phyloP scores from a whole-genome alignment of 1,139 yeast species.

The Pichia sp. region DNA sequence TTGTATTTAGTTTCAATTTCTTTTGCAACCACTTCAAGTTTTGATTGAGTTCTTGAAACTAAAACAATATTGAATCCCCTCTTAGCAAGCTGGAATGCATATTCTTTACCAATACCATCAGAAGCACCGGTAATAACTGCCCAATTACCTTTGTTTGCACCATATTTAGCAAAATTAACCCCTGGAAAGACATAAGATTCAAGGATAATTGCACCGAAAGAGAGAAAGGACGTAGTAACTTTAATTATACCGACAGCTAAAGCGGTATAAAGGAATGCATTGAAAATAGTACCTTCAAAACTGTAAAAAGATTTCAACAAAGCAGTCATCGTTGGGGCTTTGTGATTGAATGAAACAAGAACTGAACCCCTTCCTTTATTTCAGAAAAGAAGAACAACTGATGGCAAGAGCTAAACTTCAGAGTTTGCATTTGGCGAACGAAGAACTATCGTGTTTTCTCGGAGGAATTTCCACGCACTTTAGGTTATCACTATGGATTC shows the following conservation, averaged over 20 bases:
- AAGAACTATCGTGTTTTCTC: too few species aligned
- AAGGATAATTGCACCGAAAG: conserved; percentile 39
- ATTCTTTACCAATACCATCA: conserved; percentile 96
- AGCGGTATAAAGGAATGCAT: conserved; percentile 32
- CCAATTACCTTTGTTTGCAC: conserved; percentile 65
- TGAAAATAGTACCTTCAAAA: conserved; percentile 12
- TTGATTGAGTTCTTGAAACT: conserved; percentile 77
- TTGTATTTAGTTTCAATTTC: conserved; percentile 57
- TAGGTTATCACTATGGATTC: too few species aligned
- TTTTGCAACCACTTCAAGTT: conserved; percentile 60
- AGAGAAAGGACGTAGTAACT: conserved; percentile 36
- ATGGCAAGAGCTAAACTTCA: too few species aligned
- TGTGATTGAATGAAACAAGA: too few species aligned
- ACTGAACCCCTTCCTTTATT: too few species aligned
- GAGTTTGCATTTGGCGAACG: too few species aligned
- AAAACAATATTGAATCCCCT: conserved; percentile 78
- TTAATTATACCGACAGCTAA: conserved; percentile 49
- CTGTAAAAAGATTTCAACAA: conserved; percentile 1
- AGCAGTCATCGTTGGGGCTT: not conserved
- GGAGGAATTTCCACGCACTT: too few species aligned
- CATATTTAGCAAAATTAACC: conserved; percentile 60
- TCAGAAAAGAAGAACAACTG: not conserved
- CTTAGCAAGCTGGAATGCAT: conserved; percentile 75
- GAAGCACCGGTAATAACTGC: conserved; percentile 96
- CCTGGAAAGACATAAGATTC: conserved; percentile 65